Conservation (phyloP, 768 basidiomycete species). For the Lactifluus rugatus region DNA sequence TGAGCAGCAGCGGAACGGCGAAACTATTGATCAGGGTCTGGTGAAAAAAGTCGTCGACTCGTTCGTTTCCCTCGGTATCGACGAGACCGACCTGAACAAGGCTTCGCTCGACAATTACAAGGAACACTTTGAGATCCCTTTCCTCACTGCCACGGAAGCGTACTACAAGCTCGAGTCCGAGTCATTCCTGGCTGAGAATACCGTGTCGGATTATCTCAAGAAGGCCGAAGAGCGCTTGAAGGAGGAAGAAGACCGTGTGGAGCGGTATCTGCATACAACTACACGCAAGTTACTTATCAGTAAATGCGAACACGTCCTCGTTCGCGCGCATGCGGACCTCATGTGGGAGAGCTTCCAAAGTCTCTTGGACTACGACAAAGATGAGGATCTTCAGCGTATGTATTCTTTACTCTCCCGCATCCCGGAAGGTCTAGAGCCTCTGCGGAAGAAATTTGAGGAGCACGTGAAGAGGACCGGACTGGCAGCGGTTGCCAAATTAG, state of each 20-base stretch:
- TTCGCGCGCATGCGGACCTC: constrained; percentile 70
- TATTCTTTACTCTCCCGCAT: constrained; percentile 88
- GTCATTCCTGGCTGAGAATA: constrained; percentile 79
- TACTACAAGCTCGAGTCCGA: constrained; percentile 92
- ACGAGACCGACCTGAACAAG: constrained; percentile 86
- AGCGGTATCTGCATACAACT: constrained; percentile 82
- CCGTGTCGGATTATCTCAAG: constrained; percentile 88
- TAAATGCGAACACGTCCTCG: constrained; percentile 88
- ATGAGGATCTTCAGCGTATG: constrained; percentile 92
- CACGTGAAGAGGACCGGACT: constrained; percentile 90
- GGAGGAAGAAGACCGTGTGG: constrained; percentile 93
- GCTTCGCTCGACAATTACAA: constrained; percentile 90
- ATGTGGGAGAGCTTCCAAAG: constrained; percentile 93
- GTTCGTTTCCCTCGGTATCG: constrained; percentile 89
- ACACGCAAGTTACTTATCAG: constrained; percentile 73
- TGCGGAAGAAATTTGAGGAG: constrained; percentile 87
- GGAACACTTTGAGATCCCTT: constrained; percentile 81
- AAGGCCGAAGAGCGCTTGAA: constrained; percentile 87
- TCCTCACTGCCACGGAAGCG: constrained; percentile 79
- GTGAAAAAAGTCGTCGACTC: constrained; percentile 94
- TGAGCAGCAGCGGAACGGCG: constrained; percentile 89
- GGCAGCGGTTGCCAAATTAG: constrained; percentile 65
- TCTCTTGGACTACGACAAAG: constrained; percentile 85
- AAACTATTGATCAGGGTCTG: constrained; percentile 84
- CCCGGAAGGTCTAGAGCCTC: constrained; percentile 79